Conservation (phyloP, 148 eudicot species). For the Linanthus parryae region DNA sequence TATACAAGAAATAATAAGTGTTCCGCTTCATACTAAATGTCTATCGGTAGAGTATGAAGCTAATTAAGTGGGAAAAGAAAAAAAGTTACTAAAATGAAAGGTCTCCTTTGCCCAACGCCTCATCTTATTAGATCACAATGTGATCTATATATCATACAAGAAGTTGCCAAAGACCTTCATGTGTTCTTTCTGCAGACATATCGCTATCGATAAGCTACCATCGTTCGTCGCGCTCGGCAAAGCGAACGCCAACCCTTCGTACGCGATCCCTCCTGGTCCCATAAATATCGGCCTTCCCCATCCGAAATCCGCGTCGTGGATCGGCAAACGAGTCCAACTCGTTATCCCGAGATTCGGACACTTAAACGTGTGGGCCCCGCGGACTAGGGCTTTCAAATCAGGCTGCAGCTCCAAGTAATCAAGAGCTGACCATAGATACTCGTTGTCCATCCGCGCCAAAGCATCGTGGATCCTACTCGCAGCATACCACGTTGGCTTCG, state of each 20-base stretch:
- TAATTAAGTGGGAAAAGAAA: too few relatives aligned
- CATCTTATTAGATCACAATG: too few relatives aligned
- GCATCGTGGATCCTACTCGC: slow-evolving; percentile 41
- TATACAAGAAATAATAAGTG: too few relatives aligned
- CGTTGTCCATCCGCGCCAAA: slow-evolving; percentile 32
- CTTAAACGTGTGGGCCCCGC: slow-evolving; percentile 30
- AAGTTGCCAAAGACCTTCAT: slow-evolving; percentile 38
- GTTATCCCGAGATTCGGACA: slow-evolving; percentile 42
- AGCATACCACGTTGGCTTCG: slow-evolving; percentile 34
- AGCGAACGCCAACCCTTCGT: slow-evolving; percentile 38
- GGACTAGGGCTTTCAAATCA: slow-evolving; percentile 31
- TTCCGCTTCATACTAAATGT: too few relatives aligned
- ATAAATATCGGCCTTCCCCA: slow-evolving; percentile 37
- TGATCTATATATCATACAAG: slow-evolving; percentile 37
- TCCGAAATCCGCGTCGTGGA: slow-evolving; percentile 42
- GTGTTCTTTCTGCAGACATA: slow-evolving; percentile 35
- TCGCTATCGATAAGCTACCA: slow-evolving; percentile 38
- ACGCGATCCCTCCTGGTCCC: slow-evolving; percentile 41
- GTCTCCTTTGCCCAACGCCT: too few relatives aligned
- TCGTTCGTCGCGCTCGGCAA: slow-evolving; percentile 39
- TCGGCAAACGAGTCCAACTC: slow-evolving; percentile 36
- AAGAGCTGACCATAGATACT: slow-evolving; percentile 32
- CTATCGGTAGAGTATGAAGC: too few relatives aligned
- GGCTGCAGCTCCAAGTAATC: slow-evolving; percentile 46
- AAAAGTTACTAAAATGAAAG: too few relatives aligned